Percentiles rank a stretch among this genome's conserved stretches.
Evolutionary conservation across 768 basidiomycete species (phyloP).

Genomic region (Russula brevipes): DNA sequence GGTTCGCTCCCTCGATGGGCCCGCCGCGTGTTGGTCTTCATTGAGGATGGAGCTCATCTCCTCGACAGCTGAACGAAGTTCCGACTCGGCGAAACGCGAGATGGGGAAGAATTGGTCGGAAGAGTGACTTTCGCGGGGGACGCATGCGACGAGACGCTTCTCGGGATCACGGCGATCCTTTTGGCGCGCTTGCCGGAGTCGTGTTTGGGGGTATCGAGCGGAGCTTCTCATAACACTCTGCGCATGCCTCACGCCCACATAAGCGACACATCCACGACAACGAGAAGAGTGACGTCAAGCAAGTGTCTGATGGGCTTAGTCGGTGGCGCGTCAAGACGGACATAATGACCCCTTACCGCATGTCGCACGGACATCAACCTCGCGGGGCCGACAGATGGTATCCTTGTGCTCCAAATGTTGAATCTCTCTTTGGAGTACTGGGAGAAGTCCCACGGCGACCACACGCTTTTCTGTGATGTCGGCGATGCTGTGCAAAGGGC

Average conservation of each 20-base stretch:
- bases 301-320: constrained; percentile 60
- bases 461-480: constrained; percentile 43
- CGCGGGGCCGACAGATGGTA: constrained; percentile 66
- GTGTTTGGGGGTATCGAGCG: constrained; percentile 48
- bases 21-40: not conserved
- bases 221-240: constrained; percentile 68
- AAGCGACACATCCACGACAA: constrained; percentile 83
- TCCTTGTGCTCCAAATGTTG: constrained; percentile 48
- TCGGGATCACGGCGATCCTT: constrained; percentile 33
- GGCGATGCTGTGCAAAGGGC: constrained; percentile 15
- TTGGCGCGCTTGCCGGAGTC: constrained; percentile 29
- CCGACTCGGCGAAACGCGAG: constrained; percentile 19
- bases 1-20: constrained; percentile 14
- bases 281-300: constrained; percentile 88
- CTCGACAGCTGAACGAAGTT: constrained; percentile 17
- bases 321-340: constrained; percentile 16
- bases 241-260: constrained; percentile 86
- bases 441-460: constrained; percentile 62
- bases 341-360: constrained; percentile 53
- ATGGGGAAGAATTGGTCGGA: constrained; percentile 17
- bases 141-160: constrained; percentile 59
- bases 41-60: constrained; percentile 18
- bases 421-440: constrained; percentile 59
- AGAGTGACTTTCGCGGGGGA: constrained; percentile 39
- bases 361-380: constrained; percentile 78